Base-by-base conservation (phyloP, 164 flowering plant species). In the Liriodendron chinense region DNA sequence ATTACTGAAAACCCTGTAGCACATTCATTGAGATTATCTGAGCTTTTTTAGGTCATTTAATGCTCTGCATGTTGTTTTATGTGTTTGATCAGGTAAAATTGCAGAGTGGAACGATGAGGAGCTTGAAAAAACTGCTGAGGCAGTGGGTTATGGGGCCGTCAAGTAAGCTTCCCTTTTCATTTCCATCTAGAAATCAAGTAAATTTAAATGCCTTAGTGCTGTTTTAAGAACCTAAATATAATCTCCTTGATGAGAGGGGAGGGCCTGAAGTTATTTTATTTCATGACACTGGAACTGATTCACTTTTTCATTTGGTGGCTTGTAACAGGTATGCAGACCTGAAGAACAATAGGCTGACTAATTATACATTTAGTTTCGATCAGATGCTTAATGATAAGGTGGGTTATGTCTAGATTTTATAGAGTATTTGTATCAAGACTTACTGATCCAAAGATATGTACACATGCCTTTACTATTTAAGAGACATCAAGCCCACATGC, bases 111-210 rank as follows among this genome's bases (percentile, higher is more conserved):
- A 91, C 2, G 85, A 81, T 48, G 91, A 92, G 82, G 96, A 94
- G 84, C 87, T 96, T 65, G 95, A 88, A 48, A 76, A 86, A 83
- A 91, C 93, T 72, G 97, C 99, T 47, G 98, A 92, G 83, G 96
- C 95, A 22, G 82, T 94, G 69, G 99, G 99, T 79, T 96, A 96
- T 86, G 95, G 98, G n/a, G 99, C 99, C 72, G 91, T 94, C n/a
- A 96, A 96, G 99, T 96, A 86, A 85, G 97, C 68, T 71, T 16
- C 66, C 56, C 63, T 16, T 74, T 56, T 24, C 59, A 16, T 53
- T 53, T 53, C 59, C 59, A 12, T 53, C 59, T 14, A 53, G 59
- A 8, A 16, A 16, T 53, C 59, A 53, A 53, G 13, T 2, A 53
- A 53, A 53, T 53, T 12, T 9, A 53, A 53, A 53, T 53, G 59